A percentile compares a stretch with the other conserved stretches of the same genome.
Evolutionary conservation across 2,329 filamentous ascomycete genomes (phyloP).

Genomic region (Thelonectria rubi): DNA sequence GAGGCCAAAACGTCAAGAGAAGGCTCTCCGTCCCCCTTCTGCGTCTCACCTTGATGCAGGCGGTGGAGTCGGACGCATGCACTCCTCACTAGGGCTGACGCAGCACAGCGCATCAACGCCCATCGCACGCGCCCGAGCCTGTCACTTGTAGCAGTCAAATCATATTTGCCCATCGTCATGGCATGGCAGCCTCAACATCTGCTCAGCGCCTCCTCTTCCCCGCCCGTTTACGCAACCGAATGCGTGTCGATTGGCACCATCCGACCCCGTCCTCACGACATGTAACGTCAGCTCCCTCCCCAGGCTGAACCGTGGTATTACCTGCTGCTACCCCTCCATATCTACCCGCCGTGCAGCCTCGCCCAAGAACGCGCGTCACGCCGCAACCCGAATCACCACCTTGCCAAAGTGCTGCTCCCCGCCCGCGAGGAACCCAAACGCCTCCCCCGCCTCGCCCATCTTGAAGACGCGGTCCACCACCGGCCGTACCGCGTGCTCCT

Average conservation of each 20-base stretch:
- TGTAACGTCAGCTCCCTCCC: conserved; percentile 5
- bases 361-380: conserved; percentile 8
- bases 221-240: conserved; percentile 9
- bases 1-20: background rate
- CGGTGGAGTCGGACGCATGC: background rate
- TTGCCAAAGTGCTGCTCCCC: conserved; percentile 67
- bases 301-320: background rate
- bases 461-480: conserved; percentile 58
- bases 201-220: background rate
- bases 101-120: background rate
- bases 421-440: conserved; percentile 59
- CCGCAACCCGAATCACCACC: conserved; percentile 57
- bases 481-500: conserved; percentile 54
- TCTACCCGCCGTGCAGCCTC: background rate
- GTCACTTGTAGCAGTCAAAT: background rate
- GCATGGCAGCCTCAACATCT: background rate
- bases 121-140: background rate
- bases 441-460: conserved; percentile 58
- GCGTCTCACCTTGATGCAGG: background rate
- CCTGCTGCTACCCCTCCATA: background rate
- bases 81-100: background rate
- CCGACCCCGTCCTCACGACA: conserved; percentile 8
- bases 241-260: conserved; percentile 8
- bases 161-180: background rate
- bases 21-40: background rate